Evolutionary conservation across 257 asterid genomes (phyloP), one percentile per base, ranked within the genome.

Genomic region (Solanum sejunctum): DNA sequence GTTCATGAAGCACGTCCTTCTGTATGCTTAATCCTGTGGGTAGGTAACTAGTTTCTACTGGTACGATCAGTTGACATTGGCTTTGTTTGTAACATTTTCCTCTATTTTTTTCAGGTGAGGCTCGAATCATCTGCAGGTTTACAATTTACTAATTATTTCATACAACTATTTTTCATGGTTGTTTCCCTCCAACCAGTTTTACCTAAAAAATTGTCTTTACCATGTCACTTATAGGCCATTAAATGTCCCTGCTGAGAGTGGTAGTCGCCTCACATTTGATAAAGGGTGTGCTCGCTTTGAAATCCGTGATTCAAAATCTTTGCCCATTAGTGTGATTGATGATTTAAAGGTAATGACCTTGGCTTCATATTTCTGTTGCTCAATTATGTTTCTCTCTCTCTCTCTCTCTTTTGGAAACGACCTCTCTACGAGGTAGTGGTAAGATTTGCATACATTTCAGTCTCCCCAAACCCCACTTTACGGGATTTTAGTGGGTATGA

Each of bases 81-180:
- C 60, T 28, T 16, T 23, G 20, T 52, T 26, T 51, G 21, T 52
- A 28, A 78, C 83, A 52, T 78, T 70, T 52, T 69, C 73, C 71
- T 82, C 63, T 80, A 77, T 71, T 86, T 80, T 17, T 84, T 81
- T 77, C 73, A 94, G 98, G 97, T 5, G 97, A 94, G 84, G 93
- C 92, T 58, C 88, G 91, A 26, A 85, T 94, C 61, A 88, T 93
- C 85, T 93, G 96, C 92, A 93, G 98, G 98, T 94, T 86, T 78
- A 88, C n/a, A 55, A 17, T 80, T 82, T 75, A 16, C 54, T 23
- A 3, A 56, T 69, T 70, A n/a, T 73, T 77, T 18, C 80, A 56
- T 54, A 58, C 41, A 11, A 78, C 66, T 78, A 10, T 26, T 10
- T 52, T 28, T 78, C 49, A 55, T 28, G 66, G 49, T 28, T 78